phyloP scores from a whole-genome alignment of 805 yeast species.

The Lipomyces kockii region DNA sequence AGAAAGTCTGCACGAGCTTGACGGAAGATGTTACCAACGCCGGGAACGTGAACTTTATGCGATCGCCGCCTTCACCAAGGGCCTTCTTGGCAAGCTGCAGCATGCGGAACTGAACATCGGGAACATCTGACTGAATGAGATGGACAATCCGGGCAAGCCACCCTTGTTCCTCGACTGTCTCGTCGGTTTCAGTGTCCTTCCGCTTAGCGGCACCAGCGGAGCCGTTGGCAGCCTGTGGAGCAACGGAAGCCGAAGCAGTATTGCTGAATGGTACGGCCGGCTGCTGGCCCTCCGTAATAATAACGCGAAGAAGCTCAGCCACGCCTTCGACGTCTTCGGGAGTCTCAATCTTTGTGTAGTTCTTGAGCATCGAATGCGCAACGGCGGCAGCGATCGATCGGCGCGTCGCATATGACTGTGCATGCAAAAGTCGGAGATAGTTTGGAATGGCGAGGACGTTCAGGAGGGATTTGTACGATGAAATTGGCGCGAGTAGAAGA shows the following conservation, averaged over 20 bases:
- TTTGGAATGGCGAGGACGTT: conserved; percentile 50
- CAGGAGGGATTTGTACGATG: conserved; percentile 42
- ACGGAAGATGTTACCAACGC: conserved; percentile 68
- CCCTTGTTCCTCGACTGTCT: conserved; percentile 40
- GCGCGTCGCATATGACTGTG: conserved; percentile 59
- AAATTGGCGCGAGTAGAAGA: conserved; percentile 46
- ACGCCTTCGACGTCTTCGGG: conserved; percentile 61
- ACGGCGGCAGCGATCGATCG: conserved; percentile 64
- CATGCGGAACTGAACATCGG: conserved; percentile 53
- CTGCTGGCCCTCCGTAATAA: conserved; percentile 51
- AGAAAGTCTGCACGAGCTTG: conserved; percentile 59
- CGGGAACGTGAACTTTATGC: conserved; percentile 72
- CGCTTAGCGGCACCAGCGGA: conserved; percentile 17
- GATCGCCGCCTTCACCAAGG: conserved; percentile 58
- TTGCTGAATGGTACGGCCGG: conserved; percentile 39
- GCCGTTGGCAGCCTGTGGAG: conserved; percentile 17
- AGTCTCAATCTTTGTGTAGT: conserved; percentile 48
- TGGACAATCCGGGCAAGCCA: conserved; percentile 70
- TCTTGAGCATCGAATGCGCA: conserved; percentile 57
- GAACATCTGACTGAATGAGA: conserved; percentile 58
- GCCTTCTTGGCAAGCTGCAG: conserved; percentile 54
- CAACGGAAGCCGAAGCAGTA: conserved; percentile 21
- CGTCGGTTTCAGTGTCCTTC: conserved; percentile 49
- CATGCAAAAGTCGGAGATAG: conserved; percentile 59
- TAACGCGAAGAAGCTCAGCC: conserved; percentile 60